These are phyloP conservation scores for Pseudocercospora pini-densiflorae DNA, from an alignment of 2,329 filamentous ascomycete species.

Conservation along the genomic window DNA sequence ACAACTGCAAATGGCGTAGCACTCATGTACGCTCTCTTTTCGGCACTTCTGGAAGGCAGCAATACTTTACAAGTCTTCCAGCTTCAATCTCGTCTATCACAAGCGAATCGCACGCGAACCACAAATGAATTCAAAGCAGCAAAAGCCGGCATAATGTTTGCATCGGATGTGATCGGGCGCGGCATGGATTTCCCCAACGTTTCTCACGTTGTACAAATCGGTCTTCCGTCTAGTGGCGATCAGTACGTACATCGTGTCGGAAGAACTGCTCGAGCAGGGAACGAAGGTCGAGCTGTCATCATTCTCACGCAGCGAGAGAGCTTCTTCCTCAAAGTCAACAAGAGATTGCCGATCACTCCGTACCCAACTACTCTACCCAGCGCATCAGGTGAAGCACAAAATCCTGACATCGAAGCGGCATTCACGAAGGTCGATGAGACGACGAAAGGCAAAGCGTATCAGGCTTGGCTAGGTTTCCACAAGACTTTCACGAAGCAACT, in stretches of 20 bases:
- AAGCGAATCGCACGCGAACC: constrained; percentile 48
- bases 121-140: constrained; percentile 52
- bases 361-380: constrained; percentile 48
- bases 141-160: constrained; percentile 55
- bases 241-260: constrained; percentile 93
- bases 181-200: constrained; percentile 99
- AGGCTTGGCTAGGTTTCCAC: constrained; percentile 54
- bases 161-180: constrained; percentile 79
- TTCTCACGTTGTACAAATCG: constrained; percentile 82
- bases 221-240: constrained; percentile 55
- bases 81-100: constrained; percentile 51
- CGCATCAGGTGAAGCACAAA: constrained; percentile 24
- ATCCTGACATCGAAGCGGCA: constrained; percentile 34
- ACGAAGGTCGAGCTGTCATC: constrained; percentile 62
- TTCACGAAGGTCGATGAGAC: constrained; percentile 45
- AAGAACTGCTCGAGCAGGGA: constrained; percentile 86
- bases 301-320: constrained; percentile 57
- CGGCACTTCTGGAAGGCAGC: constrained; percentile 41
- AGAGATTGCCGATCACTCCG: constrained; percentile 55
- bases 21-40: constrained; percentile 46
- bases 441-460: constrained; percentile 51
- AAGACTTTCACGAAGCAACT: constrained; percentile 51
- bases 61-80: constrained; percentile 44
- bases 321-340: constrained; percentile 57
- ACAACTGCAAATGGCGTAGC: constrained; percentile 53